Evolutionary conservation across 805 yeast genomes (phyloP), one percentile per base, ranked within the genome.

Genomic region (Saturnispora quitensis): DNA sequence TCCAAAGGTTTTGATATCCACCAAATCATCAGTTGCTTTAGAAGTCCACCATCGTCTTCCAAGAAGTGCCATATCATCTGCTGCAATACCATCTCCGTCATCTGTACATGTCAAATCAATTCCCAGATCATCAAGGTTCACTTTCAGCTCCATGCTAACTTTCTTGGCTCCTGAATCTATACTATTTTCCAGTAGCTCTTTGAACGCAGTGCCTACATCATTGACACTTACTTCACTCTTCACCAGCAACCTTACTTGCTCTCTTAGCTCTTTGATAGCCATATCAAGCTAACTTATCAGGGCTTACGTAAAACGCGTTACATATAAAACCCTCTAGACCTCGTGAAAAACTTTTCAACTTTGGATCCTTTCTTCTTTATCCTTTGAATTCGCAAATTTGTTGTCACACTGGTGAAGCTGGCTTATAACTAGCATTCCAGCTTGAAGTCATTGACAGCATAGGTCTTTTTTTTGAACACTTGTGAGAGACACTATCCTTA

Each of bases 81-180:
- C 71, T 4, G 56, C 52, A 2, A 90, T 78, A 0, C 97, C 97
- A 2, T 20, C 27, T 0, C 97, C 97, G 63, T 90, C 72, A 64
- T 90, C 97, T 1, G 55, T 54, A 0, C 87, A 81, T 22, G 68
- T 60, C 6, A 75, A 56, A 1, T 67, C 57, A 0, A 59, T 48
- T 5, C 20, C 10, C 2, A 34, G 15, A 4, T 68, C 57, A 53
- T 74, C 74, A 8, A 40, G 38, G 6, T 54, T 50, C 4, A 51
- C 43, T 13, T 43, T 42, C 1, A 67, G 18, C 5, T 44, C 48
- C 3, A 77, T 31, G 8, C 59, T 52, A 2, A 81, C 66, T 3
- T 55, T 31, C 1, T 65, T 58, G 0, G 88, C 79, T 0, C 67
- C 64, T 0, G 85, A 75, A 59, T 82, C 87, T 0, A 80, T 58